Evolutionary conservation across 257 asterid genomes (phyloP).

Genomic region (Jacaranda mimosifolia): DNA sequence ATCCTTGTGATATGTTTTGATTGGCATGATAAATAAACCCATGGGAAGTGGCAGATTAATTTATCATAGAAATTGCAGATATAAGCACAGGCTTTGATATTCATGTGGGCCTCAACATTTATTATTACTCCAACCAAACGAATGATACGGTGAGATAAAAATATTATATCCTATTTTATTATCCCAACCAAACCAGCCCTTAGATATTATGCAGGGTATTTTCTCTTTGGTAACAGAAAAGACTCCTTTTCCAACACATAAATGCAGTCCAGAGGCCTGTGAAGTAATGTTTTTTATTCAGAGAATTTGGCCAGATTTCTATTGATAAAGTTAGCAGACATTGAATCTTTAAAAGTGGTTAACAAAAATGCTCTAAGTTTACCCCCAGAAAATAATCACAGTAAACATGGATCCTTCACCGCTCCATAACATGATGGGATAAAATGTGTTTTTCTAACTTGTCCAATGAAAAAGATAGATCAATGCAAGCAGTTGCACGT

Average conservation of each 20-base stretch:
- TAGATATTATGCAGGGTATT: neutral
- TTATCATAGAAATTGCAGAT: too few relatives aligned
- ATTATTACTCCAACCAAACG: too few relatives aligned
- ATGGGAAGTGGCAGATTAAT: too few relatives aligned
- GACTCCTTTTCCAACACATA: neutral
- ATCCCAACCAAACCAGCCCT: neutral
- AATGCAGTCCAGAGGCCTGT: neutral
- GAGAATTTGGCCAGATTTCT: neutral
- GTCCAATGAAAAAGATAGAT: neutral
- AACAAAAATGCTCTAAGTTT: neutral
- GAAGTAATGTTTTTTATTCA: neutral
- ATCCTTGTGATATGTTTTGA: too few relatives aligned
- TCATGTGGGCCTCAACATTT: too few relatives aligned
- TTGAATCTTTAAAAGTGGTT: neutral
- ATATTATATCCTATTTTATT: too few relatives aligned
- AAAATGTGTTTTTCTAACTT: constrained; percentile 1
- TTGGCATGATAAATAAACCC: too few relatives aligned
- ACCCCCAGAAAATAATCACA: neutral
- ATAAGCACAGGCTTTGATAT: too few relatives aligned
- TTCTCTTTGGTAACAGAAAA: neutral
- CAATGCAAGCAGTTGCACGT: neutral
- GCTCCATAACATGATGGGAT: neutral
- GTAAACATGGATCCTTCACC: neutral
- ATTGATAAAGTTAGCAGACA: neutral
- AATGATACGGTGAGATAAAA: too few relatives aligned